Evolutionary conservation across 2,329 filamentous ascomycete species (phyloP).

Genomic region (Colletotrichum cuscutae): DNA sequence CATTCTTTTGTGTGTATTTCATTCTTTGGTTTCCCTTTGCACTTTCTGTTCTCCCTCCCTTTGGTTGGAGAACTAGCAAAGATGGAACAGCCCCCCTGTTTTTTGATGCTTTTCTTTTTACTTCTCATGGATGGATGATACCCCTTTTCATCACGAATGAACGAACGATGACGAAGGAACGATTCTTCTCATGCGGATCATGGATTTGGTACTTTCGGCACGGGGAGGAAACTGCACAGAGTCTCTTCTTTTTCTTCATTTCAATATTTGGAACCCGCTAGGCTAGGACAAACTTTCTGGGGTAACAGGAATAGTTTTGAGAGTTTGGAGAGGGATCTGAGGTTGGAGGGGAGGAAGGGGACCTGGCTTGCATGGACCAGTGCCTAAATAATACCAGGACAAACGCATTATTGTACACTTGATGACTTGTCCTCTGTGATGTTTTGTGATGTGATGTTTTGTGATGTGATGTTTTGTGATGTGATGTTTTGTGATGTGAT

Average conservation of each 20-base stretch:
- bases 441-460: background rate
- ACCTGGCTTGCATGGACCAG: constrained; percentile 5
- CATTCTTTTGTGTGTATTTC: background rate
- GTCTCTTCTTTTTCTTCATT: background rate
- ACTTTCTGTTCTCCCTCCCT: background rate
- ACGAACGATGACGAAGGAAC: background rate
- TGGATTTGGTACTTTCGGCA: constrained; percentile 5
- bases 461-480: background rate
- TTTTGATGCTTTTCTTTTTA: background rate
- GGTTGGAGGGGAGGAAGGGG: background rate
- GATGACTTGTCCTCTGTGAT: background rate
- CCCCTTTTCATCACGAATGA: background rate
- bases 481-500: background rate
- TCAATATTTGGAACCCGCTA: background rate
- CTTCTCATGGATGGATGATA: background rate
- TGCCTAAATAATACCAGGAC: constrained; percentile 6
- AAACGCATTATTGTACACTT: background rate
- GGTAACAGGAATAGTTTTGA: background rate
- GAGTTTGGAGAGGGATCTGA: background rate
- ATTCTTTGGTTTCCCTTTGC: background rate
- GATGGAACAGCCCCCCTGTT: background rate
- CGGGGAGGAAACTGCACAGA: background rate
- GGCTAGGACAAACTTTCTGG: background rate
- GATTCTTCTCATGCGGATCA: background rate
- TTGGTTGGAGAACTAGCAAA: background rate